Evolutionary conservation across 2,329 filamentous ascomycete genomes (phyloP).

Genomic region (Leptographium flavum): DNA sequence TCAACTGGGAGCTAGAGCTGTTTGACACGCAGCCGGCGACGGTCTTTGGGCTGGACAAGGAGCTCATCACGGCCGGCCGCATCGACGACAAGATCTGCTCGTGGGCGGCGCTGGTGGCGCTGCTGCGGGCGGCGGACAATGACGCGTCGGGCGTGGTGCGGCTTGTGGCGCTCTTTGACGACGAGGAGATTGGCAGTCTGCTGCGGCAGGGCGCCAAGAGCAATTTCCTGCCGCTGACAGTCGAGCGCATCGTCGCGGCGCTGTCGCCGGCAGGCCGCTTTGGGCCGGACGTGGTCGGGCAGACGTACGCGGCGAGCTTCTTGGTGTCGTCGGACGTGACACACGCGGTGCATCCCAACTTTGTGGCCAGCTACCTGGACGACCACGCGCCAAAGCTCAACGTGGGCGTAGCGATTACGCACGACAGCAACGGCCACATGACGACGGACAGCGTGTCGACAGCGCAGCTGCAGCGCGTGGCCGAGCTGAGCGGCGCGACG

Average conservation of each 20-base stretch:
- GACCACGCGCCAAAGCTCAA: slow-evolving; percentile 82
- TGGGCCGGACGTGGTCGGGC: slow-evolving; percentile 53
- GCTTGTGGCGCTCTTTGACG: slow-evolving; percentile 86
- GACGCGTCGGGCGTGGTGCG: slow-evolving; percentile 59
- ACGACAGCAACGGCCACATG: slow-evolving; percentile 89
- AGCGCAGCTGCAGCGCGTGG: slow-evolving; percentile 64
- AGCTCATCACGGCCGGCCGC: slow-evolving; percentile 88
- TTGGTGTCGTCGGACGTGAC: slow-evolving; percentile 85
- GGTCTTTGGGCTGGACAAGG: slow-evolving; percentile 71
- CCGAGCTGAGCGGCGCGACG: slow-evolving; percentile 54
- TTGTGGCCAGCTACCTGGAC: slow-evolving; percentile 66
- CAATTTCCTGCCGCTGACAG: slow-evolving; percentile 71
- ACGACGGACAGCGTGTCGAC: slow-evolving; percentile 83
- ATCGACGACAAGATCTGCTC: slow-evolving; percentile 98
- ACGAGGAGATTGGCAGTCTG: slow-evolving; percentile 88
- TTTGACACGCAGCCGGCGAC: slow-evolving; percentile 81
- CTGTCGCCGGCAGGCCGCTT: slow-evolving; percentile 28
- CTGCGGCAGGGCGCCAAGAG: slow-evolving; percentile 79
- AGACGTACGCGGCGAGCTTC: slow-evolving; percentile 86
- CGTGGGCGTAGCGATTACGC: slow-evolving; percentile 65
- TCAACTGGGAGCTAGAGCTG: slow-evolving; percentile 95
- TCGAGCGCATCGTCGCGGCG: slow-evolving; percentile 69
- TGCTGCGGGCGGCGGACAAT: slow-evolving; percentile 51
- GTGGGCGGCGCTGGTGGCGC: slow-evolving; percentile 74
- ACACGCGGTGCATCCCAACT: slow-evolving; percentile 92